Base-by-base conservation (phyloP, 2,329 filamentous ascomycete genomes). In the Penicillium sp. region DNA sequence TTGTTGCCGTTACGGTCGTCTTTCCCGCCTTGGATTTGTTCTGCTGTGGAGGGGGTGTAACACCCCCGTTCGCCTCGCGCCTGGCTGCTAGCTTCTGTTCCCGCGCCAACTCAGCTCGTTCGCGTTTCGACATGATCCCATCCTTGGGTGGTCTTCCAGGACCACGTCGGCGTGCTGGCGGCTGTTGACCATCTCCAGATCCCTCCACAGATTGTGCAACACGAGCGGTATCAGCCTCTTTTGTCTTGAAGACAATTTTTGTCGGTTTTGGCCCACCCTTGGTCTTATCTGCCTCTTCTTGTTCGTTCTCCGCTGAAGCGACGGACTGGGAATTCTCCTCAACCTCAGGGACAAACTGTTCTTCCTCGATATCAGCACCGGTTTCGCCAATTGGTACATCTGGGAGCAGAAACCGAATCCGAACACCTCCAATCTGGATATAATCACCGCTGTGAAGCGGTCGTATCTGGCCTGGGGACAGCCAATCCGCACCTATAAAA, bases 101-200 rank as follows among this genome's bases (percentile, higher is more conserved):
- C 64, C 82, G 82, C 59, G 83, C 81, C 67, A 85, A 76, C 65
- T 84, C 81, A 26, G 83, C 82, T 63, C 83, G 78, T 71, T 89
- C 86, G 53, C 87, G 83, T 70, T 88, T 89, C 5, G 87, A 89
- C 82, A 89, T 87, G 70, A 89, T 83, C 21, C 87, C 87, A 70
- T 89, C 86, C 76, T 89, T 89, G 9, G 87, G 87, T 48, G 87
- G 87, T 54, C 87, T 80, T 56, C 87, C 87, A 57, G 87, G 87
- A 49, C 87, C 87, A 51, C 80, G 75, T 51, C 78, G 78, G 51
- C 76, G 74, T 5, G 69, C 67, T 9, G 82, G 79, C 56, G 77
- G 77, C 30, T 76, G 74, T 48, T 75, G 57, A 44, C 73, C 67
- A 77, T 77, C 66, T 75, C 77, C 64, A 70, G 71, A 23, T 70